A percentile compares a stretch with the other conserved stretches of the same genome.
phyloP scores from a whole-genome alignment of 192 early-diverging fungal genomes.

The Coemansia pectinata region DNA sequence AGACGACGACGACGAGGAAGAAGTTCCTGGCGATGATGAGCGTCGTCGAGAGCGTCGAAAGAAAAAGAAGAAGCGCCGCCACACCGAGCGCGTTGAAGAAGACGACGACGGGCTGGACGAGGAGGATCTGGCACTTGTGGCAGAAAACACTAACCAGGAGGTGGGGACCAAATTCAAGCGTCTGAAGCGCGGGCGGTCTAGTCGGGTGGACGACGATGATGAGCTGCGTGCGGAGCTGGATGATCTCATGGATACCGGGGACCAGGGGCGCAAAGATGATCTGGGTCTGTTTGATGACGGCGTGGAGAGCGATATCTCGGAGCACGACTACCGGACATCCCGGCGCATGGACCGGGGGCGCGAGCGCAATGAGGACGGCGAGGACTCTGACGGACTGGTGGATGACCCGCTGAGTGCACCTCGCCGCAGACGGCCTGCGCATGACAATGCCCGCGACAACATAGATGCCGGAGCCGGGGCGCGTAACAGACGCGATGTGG shows the following conservation, averaged over 20 bases:
- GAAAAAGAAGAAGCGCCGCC: slow-evolving; percentile 31
- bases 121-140: slow-evolving; percentile 90
- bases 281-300: slow-evolving; percentile 45
- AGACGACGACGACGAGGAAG: slow-evolving; percentile 69
- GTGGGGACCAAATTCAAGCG: slow-evolving; percentile 63
- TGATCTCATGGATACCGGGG: slow-evolving; percentile 30
- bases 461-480: slow-evolving; percentile 3
- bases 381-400: neutral
- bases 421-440: neutral
- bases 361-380: neutral
- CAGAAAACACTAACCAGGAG: slow-evolving; percentile 79
- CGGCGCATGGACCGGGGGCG: slow-evolving; percentile 14
- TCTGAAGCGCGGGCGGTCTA: slow-evolving; percentile 73
- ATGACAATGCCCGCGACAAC: slow-evolving; percentile 1
- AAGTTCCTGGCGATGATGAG: slow-evolving; percentile 58
- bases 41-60: slow-evolving; percentile 54
- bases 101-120: slow-evolving; percentile 75
- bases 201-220: slow-evolving; percentile 50
- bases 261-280: slow-evolving; percentile 23
- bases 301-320: slow-evolving; percentile 15
- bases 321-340: slow-evolving; percentile 15
- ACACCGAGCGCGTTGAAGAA: slow-evolving; percentile 25
- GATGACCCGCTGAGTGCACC: neutral
- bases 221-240: slow-evolving; percentile 42
- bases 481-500: slow-evolving; percentile 1